Percentiles rank a stretch among this genome's conserved stretches.
Evolutionary conservation across 345 rosid genomes (phyloP).

Genomic region (Salix suchowensis): DNA sequence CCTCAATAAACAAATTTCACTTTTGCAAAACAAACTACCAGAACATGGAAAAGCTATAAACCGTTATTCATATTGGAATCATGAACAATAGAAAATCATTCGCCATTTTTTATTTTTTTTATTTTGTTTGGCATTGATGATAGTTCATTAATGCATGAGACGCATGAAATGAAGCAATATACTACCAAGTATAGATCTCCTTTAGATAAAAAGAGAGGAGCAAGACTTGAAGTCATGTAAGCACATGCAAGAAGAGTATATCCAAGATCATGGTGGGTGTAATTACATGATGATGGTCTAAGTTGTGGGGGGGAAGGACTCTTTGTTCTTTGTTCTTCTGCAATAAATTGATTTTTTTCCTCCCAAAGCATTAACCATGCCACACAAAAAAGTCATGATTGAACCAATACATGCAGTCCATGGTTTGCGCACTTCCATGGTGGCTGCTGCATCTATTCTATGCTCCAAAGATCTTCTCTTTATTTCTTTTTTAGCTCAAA

Average conservation of each 20-base stretch:
- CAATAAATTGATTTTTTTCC: not conserved
- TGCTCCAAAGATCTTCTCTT: not conserved
- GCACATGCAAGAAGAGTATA: not conserved
- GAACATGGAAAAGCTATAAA: too few relatives aligned
- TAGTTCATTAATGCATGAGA: not conserved
- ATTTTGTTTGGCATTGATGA: not conserved
- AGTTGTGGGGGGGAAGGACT: too few relatives aligned
- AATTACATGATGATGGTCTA: not conserved
- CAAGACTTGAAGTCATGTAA: not conserved
- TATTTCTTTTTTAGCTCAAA: too few relatives aligned
- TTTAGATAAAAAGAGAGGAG: not conserved
- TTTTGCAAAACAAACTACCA: not conserved
- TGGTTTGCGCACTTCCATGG: not conserved
- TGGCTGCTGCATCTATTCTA: not conserved
- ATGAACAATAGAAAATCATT: too few relatives aligned
- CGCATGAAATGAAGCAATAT: not conserved
- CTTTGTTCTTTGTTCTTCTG: not conserved
- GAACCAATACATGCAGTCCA: not conserved
- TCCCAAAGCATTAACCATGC: not conserved
- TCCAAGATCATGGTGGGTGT: not conserved
- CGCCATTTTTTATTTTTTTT: not conserved
- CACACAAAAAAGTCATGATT: not conserved
- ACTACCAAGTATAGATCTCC: not conserved
- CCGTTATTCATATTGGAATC: too few relatives aligned
- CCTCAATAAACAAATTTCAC: conserved; percentile 4